These are phyloP conservation scores for Hirsutella thompsonii DNA, from an alignment of 2,329 filamentous ascomycete genomes.

Conservation along the genomic window DNA sequence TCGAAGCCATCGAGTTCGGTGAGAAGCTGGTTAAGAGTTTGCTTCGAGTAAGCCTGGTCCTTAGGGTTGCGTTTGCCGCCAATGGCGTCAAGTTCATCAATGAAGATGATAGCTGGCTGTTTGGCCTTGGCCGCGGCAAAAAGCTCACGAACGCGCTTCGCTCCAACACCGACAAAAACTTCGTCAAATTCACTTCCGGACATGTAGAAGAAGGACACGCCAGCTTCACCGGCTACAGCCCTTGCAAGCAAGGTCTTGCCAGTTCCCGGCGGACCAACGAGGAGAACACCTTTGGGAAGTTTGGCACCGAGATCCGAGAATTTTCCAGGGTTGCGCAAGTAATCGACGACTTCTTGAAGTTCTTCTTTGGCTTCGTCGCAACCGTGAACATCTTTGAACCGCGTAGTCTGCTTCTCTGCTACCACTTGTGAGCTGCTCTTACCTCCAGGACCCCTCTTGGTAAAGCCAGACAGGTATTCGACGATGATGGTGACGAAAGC, in stretches of 20 bases:
- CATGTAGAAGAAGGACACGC: constrained; percentile 99
- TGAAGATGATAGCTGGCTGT: constrained; percentile 87
- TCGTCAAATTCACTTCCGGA: constrained; percentile 98
- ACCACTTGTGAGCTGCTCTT: constrained; percentile 73
- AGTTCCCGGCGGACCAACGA: constrained; percentile 91
- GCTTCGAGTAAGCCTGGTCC: constrained; percentile 90
- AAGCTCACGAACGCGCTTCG: constrained; percentile 91
- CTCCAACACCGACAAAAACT: constrained; percentile 92
- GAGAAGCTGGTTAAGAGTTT: constrained; percentile 92
- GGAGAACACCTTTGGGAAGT: constrained; percentile 87
- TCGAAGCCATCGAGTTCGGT: constrained; percentile 97
- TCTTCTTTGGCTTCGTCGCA: constrained; percentile 98
- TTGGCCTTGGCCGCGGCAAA: constrained; percentile 73
- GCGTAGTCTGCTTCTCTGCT: constrained; percentile 80
- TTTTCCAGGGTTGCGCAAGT: constrained; percentile 81
- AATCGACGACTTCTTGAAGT: constrained; percentile 91
- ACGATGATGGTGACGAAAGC: constrained; percentile 71
- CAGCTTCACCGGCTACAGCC: constrained; percentile 91
- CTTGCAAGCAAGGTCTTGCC: constrained; percentile 93
- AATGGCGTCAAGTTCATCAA: constrained; percentile 88
- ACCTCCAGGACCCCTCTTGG: constrained; percentile 62
- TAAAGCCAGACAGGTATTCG: constrained; percentile 57
- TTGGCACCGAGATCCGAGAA: constrained; percentile 93
- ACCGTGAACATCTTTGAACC: constrained; percentile 89
- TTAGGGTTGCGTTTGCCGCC: constrained; percentile 86